Percentiles rank a stretch among this genome's conserved stretches.
Conservation (phyloP, 1,139 yeast genomes). For the Kodamaea plutei region DNA sequence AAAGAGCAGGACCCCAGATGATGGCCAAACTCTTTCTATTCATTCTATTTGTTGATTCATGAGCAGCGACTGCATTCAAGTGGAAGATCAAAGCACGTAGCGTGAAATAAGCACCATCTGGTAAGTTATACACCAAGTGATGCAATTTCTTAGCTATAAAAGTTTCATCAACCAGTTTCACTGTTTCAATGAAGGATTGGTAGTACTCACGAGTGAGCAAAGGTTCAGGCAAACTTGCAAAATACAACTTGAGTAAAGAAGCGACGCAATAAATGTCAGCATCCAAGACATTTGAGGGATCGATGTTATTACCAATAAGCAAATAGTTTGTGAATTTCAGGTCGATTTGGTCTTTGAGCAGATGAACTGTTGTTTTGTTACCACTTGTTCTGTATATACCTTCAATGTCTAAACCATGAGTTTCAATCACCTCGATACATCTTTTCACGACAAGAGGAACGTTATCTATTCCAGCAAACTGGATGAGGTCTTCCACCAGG, state of each 20-base stretch:
- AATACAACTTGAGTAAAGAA: slow-evolving; percentile 64
- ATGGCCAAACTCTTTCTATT: slow-evolving; percentile 71
- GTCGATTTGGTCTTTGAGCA: slow-evolving; percentile 70
- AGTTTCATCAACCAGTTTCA: slow-evolving; percentile 50
- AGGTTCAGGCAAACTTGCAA: slow-evolving; percentile 68
- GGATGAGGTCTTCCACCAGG: slow-evolving; percentile 69
- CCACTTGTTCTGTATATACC: slow-evolving; percentile 90
- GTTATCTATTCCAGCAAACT: slow-evolving; percentile 76
- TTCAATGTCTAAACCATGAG: slow-evolving; percentile 76
- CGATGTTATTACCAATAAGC: slow-evolving; percentile 40
- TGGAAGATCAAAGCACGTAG: slow-evolving; percentile 81
- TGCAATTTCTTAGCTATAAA: slow-evolving; percentile 73
- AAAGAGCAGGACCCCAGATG: slow-evolving; percentile 91
- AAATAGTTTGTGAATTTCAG: slow-evolving; percentile 65
- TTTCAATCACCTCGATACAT: slow-evolving; percentile 83
- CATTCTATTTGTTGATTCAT: slow-evolving; percentile 73
- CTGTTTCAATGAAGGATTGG: slow-evolving; percentile 65
- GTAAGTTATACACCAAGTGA: slow-evolving; percentile 80
- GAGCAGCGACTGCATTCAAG: slow-evolving; percentile 65
- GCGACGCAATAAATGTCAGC: slow-evolving; percentile 74
- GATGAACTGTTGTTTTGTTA: slow-evolving; percentile 68
- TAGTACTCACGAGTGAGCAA: slow-evolving; percentile 56
- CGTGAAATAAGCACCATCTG: slow-evolving; percentile 94
- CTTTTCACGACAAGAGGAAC: slow-evolving; percentile 89
- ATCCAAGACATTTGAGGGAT: slow-evolving; percentile 48